phyloP scores from a whole-genome alignment of 371 early-diverging fungal genomes.

The Mortierella sp. region DNA sequence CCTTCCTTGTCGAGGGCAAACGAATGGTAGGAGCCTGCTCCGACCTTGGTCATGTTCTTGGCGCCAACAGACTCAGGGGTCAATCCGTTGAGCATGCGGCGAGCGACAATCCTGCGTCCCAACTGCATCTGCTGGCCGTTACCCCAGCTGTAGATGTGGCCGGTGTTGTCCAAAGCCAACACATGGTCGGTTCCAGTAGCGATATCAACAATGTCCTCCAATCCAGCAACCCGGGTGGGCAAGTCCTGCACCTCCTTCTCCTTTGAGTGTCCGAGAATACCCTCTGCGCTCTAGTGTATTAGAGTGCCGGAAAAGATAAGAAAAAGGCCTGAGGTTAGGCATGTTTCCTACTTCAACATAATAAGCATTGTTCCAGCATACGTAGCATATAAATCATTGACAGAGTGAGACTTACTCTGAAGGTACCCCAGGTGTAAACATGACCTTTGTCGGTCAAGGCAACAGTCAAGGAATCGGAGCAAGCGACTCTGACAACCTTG shows the following conservation, averaged over 20 bases:
- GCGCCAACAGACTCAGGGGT: conserved; percentile 69
- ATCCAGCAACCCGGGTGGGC: conserved; percentile 36
- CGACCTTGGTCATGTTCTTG: conserved; percentile 75
- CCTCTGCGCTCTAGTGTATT: conserved; percentile 62
- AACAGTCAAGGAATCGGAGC: conserved; percentile 95
- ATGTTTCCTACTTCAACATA: not conserved
- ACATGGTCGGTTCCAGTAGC: conserved; percentile 95
- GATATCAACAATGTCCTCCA: conserved; percentile 77
- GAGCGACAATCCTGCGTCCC: conserved; percentile 85
- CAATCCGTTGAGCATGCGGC: conserved; percentile 73
- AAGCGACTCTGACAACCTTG: conserved; percentile 87
- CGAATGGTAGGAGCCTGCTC: conserved; percentile 90
- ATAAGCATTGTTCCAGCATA: not conserved
- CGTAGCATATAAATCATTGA: not conserved
- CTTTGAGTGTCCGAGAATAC: conserved; percentile 78
- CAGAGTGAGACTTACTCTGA: conserved; percentile 69
- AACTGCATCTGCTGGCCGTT: conserved; percentile 95
- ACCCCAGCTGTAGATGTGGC: conserved; percentile 94
- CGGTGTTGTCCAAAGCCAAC: conserved; percentile 81
- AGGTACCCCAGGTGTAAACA: conserved; percentile 98
- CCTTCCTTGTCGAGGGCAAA: conserved; percentile 81
- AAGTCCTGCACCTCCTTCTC: conserved; percentile 73
- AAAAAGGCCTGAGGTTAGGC: not conserved
- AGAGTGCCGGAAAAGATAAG: not conserved
- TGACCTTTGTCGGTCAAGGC: conserved; percentile 89